Evolutionary conservation across 768 basidiomycete genomes (phyloP).

Genomic region (Suillus spraguei): DNA sequence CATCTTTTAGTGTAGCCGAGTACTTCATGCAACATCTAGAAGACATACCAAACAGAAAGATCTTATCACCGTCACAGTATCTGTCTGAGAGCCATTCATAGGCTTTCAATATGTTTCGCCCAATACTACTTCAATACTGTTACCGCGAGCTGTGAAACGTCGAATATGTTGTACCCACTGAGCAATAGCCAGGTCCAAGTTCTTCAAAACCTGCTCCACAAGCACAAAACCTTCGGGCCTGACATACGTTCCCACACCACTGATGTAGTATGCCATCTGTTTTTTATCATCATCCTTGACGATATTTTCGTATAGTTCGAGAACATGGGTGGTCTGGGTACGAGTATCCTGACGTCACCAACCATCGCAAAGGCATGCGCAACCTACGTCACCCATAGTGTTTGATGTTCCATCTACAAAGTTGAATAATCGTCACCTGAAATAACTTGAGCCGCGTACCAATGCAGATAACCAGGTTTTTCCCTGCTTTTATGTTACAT

Average conservation of each 20-base stretch:
- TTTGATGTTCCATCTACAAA: slow-evolving; percentile 4
- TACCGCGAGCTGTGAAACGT: neutral
- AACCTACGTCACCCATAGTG: neutral
- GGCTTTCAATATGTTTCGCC: neutral
- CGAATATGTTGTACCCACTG: slow-evolving; percentile 28
- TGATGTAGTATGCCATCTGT: slow-evolving; percentile 40
- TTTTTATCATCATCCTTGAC: slow-evolving; percentile 19
- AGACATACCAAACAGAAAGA: slow-evolving; percentile 10
- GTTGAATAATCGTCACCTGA: neutral
- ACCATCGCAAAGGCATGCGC: neutral
- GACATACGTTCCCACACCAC: slow-evolving; percentile 40
- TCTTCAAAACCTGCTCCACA: slow-evolving; percentile 23
- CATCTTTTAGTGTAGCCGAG: neutral
- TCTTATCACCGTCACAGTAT: slow-evolving; percentile 6
- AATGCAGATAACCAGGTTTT: neutral
- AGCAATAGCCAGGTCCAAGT: slow-evolving; percentile 40
- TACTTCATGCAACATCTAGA: neutral
- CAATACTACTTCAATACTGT: neutral
- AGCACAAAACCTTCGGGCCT: slow-evolving; percentile 29
- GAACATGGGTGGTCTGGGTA: slow-evolving; percentile 39
- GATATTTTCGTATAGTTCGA: slow-evolving; percentile 37
- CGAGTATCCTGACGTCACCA: slow-evolving; percentile 1
- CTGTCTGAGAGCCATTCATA: slow-evolving; percentile 3
- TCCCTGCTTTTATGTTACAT: neutral
- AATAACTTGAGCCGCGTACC: neutral